Evolutionary conservation across 805 yeast species (phyloP).

Genomic region (Teunomyces lycoperdinae): DNA sequence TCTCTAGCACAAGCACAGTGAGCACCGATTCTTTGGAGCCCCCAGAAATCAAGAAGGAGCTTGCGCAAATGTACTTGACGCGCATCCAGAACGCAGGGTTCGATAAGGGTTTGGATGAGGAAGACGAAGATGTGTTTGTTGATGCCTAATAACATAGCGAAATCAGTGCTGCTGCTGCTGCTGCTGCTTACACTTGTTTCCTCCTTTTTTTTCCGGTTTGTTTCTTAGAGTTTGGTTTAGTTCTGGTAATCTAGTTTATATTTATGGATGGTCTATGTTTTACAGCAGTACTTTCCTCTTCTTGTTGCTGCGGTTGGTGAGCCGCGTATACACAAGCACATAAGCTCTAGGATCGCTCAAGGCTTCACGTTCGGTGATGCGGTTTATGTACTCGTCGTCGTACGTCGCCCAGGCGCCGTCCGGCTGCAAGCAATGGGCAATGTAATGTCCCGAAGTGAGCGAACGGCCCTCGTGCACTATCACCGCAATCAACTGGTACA

Average conservation of each 20-base stretch:
- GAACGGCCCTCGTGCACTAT: conserved; percentile 95
- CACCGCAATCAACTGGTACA: conserved; percentile 74
- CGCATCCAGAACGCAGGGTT: conserved; percentile 9
- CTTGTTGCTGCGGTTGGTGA: conserved; percentile 46
- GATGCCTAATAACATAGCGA: conserved; percentile 7
- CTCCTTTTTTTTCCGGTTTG: background rate
- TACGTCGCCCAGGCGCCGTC: conserved; percentile 91
- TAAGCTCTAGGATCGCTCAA: conserved; percentile 86
- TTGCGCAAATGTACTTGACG: conserved; percentile 9
- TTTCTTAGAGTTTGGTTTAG: background rate
- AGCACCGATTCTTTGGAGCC: conserved; percentile 8
- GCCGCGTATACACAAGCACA: conserved; percentile 77
- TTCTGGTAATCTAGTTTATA: background rate
- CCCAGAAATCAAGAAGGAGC: conserved; percentile 1
- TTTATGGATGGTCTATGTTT: background rate
- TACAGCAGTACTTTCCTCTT: conserved; percentile 6
- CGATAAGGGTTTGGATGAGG: conserved; percentile 16
- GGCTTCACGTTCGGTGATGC: conserved; percentile 68
- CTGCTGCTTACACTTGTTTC: too few species aligned
- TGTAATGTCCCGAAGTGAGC: conserved; percentile 88
- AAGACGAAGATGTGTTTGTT: conserved; percentile 9
- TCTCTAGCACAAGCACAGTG: conserved; percentile 13
- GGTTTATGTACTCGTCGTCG: conserved; percentile 87
- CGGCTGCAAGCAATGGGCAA: conserved; percentile 88
- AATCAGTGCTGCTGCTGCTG: too few species aligned